phyloP scores from a whole-genome alignment of 345 rosid genomes.

The Camelina neglecta region DNA sequence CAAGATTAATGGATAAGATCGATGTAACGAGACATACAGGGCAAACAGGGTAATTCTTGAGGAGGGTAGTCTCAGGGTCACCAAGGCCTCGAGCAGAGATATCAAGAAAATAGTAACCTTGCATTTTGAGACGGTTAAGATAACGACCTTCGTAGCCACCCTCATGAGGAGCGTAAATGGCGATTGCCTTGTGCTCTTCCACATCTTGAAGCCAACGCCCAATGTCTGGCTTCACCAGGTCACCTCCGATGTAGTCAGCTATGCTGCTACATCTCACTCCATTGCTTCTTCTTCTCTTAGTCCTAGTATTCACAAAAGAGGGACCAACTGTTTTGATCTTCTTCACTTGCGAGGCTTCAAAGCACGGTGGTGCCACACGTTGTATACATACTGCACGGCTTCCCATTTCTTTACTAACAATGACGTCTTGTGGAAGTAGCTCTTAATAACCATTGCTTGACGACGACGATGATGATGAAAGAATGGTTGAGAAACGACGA shows the following conservation, averaged over 20 bases:
- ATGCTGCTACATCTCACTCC: slow-evolving; percentile 52
- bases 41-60: slow-evolving; percentile 86
- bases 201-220: slow-evolving; percentile 84
- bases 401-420: slow-evolving; percentile 34
- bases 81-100: slow-evolving; percentile 93
- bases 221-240: slow-evolving; percentile 64
- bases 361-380: slow-evolving; percentile 36
- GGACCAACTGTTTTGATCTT: slow-evolving; percentile 22
- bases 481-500: slow-evolving; percentile 44
- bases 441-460: slow-evolving; percentile 36
- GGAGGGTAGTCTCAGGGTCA: slow-evolving; percentile 91
- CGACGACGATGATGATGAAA: slow-evolving; percentile 41
- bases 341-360: slow-evolving; percentile 25
- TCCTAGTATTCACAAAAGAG: slow-evolving; percentile 30
- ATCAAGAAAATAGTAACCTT: slow-evolving; percentile 95
- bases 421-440: slow-evolving; percentile 19
- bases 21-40: slow-evolving; percentile 54
- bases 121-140: slow-evolving; percentile 62
- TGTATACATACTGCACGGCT: slow-evolving; percentile 53
- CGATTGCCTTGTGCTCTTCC: slow-evolving; percentile 86
- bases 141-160: slow-evolving; percentile 97
- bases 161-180: slow-evolving; percentile 88
- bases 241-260: slow-evolving; percentile 85
- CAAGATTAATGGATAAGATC: not conserved
- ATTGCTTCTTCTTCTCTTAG: slow-evolving; percentile 30